These are phyloP conservation scores for Fusarium continuum DNA, from an alignment of 2,329 filamentous ascomycete species.

Conservation along the genomic window DNA sequence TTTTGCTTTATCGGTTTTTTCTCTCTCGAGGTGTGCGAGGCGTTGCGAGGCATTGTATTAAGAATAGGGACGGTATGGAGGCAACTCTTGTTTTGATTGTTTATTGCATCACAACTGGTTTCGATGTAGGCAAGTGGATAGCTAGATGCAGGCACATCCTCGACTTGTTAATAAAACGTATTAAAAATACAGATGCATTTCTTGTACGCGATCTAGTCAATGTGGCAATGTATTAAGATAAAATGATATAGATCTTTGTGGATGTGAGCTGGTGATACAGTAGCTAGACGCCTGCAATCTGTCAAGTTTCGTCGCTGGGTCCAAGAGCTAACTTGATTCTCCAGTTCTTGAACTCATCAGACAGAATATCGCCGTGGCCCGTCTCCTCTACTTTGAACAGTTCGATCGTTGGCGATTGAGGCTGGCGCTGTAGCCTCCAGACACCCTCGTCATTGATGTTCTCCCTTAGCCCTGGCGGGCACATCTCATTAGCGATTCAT, in stretches of 20 bases:
- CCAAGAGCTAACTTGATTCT: slow-evolving; percentile 62
- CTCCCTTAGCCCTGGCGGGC: slow-evolving; percentile 66
- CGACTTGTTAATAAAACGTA: slow-evolving; percentile 1
- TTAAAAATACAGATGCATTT: neutral
- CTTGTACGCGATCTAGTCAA: neutral
- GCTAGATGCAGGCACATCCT: slow-evolving; percentile 26
- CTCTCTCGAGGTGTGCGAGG: slow-evolving; percentile 21
- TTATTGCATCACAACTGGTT: slow-evolving; percentile 3
- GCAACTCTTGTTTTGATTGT: slow-evolving; percentile 19
- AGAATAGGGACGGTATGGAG: slow-evolving; percentile 21
- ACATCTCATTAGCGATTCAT: slow-evolving; percentile 20
- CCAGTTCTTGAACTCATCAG: slow-evolving; percentile 81
- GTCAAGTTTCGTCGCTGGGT: slow-evolving; percentile 33
- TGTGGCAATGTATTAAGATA: too few species aligned
- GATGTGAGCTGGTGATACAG: neutral
- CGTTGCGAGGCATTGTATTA: slow-evolving; percentile 22
- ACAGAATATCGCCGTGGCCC: slow-evolving; percentile 80
- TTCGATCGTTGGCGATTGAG: slow-evolving; percentile 73
- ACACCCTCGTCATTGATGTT: slow-evolving; percentile 76
- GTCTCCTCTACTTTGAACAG: slow-evolving; percentile 75
- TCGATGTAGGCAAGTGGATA: slow-evolving; percentile 13
- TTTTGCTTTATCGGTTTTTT: neutral
- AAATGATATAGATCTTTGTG: too few species aligned
- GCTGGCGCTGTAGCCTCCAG: slow-evolving; percentile 78
- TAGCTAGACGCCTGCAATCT: neutral